A percentile compares a stretch with the other conserved stretches of the same genome.
Evolutionary conservation across 108 stramenopile species (phyloP).

Genomic region (Aurantiochytrium sp.): DNA sequence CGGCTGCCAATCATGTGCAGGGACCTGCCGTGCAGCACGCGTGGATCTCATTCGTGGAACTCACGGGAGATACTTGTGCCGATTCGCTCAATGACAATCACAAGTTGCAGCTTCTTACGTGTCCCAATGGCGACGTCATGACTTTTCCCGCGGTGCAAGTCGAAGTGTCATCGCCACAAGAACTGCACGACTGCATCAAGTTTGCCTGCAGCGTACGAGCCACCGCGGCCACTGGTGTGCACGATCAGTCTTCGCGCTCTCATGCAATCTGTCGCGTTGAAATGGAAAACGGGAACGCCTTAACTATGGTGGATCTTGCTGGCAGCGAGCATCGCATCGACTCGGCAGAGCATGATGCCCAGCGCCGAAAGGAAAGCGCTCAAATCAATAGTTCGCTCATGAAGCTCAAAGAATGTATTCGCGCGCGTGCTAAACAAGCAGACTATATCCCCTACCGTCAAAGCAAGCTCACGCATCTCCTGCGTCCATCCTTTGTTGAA

Average conservation of each 20-base stretch:
- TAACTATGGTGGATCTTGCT: conserved; percentile 30
- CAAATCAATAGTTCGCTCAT: conserved; percentile 27
- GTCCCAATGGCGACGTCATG: conserved; percentile 4
- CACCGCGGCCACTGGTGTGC: background rate
- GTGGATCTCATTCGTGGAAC: background rate
- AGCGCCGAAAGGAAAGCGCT: conserved; percentile 27
- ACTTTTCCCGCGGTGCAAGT: background rate
- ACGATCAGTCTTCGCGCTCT: conserved; percentile 9
- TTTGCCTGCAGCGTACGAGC: background rate
- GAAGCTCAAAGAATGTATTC: conserved; percentile 32
- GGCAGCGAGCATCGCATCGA: conserved; percentile 33
- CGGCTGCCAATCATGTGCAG: background rate
- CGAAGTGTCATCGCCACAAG: background rate
- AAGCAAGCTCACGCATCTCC: conserved; percentile 24
- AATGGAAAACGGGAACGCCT: background rate
- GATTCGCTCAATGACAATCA: background rate
- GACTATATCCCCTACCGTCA: background rate
- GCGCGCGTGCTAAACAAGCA: background rate
- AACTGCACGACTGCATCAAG: background rate
- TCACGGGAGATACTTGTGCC: background rate
- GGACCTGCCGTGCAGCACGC: background rate
- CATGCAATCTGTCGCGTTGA: conserved; percentile 6
- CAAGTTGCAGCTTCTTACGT: background rate
- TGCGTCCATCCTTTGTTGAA: background rate
- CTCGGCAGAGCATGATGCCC: conserved; percentile 21